Conservation (phyloP, 1,284 basidiomycete genomes). For the Hymenochaete sp. region DNA sequence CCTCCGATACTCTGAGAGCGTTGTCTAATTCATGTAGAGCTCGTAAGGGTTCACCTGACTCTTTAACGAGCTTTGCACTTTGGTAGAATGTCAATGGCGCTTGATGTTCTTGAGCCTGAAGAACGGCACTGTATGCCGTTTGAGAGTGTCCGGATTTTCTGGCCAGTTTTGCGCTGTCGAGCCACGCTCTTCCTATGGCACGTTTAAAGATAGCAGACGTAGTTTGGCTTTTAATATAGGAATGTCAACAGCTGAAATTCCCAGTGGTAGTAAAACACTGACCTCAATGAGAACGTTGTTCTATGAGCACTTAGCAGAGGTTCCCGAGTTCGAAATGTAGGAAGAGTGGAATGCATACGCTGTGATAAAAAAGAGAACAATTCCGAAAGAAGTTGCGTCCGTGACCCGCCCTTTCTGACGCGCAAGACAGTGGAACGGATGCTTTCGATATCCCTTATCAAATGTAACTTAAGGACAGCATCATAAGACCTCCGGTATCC, state of each 20-base stretch:
- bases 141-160: conserved; percentile 93
- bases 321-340: conserved; percentile 89
- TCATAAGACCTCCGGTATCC: conserved; percentile 82
- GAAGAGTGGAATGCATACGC: conserved; percentile 75
- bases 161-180: conserved; percentile 90
- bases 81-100: conserved; percentile 84
- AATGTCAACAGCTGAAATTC: background rate
- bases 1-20: conserved; percentile 40
- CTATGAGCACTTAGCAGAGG: conserved; percentile 86
- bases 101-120: conserved; percentile 79
- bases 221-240: conserved; percentile 19
- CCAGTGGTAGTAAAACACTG: conserved; percentile 21
- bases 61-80: conserved; percentile 80
- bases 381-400: conserved; percentile 28
- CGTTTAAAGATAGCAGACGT: conserved; percentile 35
- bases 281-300: conserved; percentile 77
- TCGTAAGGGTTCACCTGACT: conserved; percentile 74
- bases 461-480: conserved; percentile 78
- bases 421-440: conserved; percentile 44
- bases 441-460: conserved; percentile 81
- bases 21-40: conserved; percentile 88
- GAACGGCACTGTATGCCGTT: conserved; percentile 92
- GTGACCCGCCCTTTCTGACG: conserved; percentile 17
- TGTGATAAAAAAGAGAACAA: conserved; percentile 43
- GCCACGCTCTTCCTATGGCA: conserved; percentile 82